Evolutionary conservation across 495 filamentous ascomycete species (phyloP).

Genomic region (Bathelium albidoporum): DNA sequence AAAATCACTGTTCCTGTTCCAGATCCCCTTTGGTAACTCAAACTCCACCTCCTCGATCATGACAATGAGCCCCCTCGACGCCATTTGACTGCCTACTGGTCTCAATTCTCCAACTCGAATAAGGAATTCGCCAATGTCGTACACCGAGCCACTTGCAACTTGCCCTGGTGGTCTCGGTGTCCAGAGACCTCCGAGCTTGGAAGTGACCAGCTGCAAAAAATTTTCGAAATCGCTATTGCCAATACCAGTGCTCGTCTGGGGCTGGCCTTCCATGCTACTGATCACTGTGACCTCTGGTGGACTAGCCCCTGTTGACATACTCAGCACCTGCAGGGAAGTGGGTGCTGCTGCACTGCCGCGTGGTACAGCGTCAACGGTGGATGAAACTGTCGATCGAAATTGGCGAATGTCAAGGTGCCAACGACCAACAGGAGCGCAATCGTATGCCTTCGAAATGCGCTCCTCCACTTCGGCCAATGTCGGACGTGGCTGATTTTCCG

Average conservation of each 20-base stretch:
- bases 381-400: background rate
- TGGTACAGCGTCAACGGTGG: background rate
- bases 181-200: background rate
- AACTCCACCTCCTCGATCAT: background rate
- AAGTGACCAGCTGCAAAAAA: background rate
- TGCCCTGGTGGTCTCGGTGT: background rate
- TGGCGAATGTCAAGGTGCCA: slow-evolving; percentile 1
- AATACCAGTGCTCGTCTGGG: background rate
- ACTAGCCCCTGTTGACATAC: background rate
- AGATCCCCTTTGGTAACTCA: no score
- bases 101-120: background rate
- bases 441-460: background rate
- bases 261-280: background rate
- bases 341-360: background rate
- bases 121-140: background rate
- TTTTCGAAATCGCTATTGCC: background rate
- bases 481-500: background rate
- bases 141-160: background rate
- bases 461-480: background rate
- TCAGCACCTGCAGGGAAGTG: background rate
- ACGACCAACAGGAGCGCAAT: background rate
- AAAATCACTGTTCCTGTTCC: no score
- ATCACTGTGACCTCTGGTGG: background rate
- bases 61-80: background rate
- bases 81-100: background rate